Conservation (phyloP, 148 eudicot species). For the Talinum fruticosum region DNA sequence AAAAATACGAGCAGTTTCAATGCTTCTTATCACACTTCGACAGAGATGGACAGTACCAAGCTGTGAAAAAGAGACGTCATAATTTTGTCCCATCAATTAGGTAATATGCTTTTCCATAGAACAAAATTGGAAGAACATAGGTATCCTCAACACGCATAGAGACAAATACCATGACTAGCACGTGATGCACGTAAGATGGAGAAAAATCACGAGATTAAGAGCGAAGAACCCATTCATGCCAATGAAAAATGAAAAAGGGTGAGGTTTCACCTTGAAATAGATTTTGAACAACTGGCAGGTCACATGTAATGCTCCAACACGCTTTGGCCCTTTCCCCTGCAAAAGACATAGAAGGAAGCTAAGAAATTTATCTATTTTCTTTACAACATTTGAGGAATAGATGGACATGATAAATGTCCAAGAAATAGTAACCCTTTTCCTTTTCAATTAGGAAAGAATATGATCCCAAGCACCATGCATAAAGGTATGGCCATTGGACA, state of each 20-base stretch:
- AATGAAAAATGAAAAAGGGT: conserved; percentile 6
- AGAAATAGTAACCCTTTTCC: not conserved
- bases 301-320: conserved; percentile 93
- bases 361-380: not conserved
- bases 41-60: conserved; percentile 96
- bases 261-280: conserved; percentile 70
- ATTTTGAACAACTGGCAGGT: conserved; percentile 95
- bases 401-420: not conserved
- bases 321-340: conserved; percentile 96
- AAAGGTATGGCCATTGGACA: not conserved
- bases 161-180: not conserved
- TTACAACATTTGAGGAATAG: not conserved
- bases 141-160: not conserved
- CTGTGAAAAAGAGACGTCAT: conserved; percentile 31
- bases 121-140: not conserved
- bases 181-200: not conserved
- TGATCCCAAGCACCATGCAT: not conserved
- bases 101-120: not conserved
- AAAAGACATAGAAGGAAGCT: conserved; percentile 13
- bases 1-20: conserved; percentile 97
- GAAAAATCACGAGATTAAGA: not conserved
- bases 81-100: not conserved
- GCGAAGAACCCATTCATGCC: not conserved
- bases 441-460: not conserved
- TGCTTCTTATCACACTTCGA: conserved; percentile 97